Evolutionary conservation across 345 rosid genomes (phyloP), one percentile per base, ranked within the genome.

Genomic region (Linum trigynum): DNA sequence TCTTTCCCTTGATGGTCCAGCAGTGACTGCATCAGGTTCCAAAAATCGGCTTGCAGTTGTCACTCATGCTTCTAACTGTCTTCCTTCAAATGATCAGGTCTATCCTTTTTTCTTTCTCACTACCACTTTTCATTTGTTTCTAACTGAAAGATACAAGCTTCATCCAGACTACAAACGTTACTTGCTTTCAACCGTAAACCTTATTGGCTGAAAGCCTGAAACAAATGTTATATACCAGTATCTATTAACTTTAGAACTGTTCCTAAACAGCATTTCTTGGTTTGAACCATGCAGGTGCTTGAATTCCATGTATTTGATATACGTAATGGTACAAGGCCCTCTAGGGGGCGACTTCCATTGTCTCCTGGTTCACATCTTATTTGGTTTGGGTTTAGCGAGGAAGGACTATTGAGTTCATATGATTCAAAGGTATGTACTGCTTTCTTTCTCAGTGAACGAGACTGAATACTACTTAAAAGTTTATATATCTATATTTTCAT

Each of bases 351-450:
- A 61, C 86, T 94, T 75, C 88, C 99, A 10, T 61, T 86, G 72
- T 80, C 85, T 76, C 96, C 99, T 68, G 84, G 91, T 71, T 94
- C 99, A 62, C 73, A 64, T 71, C 72, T 94, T 69, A 69, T 75
- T 56, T 94, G 99, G 99, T 73, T 90, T 59, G 97, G 97, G 57
- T 94, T 88, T 70, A 88, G 89, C 66, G 97, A 94, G 66, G 92
- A 88, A 74, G 99, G 99, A 55, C 83, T 78, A 41, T 75, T 94
- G 76, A 87, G 92, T 76, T 81, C 85, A 58, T 90, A 75, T 70
- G 99, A 94, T 71, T 88, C 99, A 15, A 83, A 85, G 97, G 99
- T 90, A 68, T 23, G 32, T 57, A 38, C 37, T 73, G 39, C 39
- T 63, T 57, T 64, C 10, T 63, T 5, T 57, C 71, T 65, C 43